Conservation (phyloP, 805 yeast species). For the Candida wancherniae region DNA sequence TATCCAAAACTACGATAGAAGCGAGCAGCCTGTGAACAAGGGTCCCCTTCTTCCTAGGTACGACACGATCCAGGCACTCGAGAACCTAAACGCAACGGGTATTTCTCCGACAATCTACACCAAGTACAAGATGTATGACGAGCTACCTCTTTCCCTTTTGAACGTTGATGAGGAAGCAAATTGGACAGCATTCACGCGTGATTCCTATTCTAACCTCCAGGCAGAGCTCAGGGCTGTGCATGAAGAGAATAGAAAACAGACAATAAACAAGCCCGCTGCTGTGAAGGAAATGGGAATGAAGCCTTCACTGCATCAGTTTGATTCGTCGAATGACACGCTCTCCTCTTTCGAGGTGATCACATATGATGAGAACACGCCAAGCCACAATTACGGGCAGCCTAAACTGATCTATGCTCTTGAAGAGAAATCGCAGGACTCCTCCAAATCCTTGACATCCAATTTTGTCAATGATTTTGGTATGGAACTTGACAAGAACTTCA, state of each 20-base stretch:
- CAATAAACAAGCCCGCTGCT: too few species aligned
- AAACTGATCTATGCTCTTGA: slow-evolving; percentile 3
- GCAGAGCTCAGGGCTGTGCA: slow-evolving; percentile 21
- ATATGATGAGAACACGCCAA: slow-evolving; percentile 1
- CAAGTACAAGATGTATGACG: slow-evolving; percentile 13
- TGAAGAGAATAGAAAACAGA: slow-evolving; percentile 16
- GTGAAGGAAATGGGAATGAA: slow-evolving; percentile 2
- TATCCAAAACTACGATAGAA: too few species aligned
- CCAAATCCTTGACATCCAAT: slow-evolving; percentile 25
- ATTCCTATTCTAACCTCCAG: slow-evolving; percentile 22
- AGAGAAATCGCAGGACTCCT: slow-evolving; percentile 15
- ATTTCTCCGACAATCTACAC: slow-evolving; percentile 7
- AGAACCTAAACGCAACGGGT: slow-evolving; percentile 5
- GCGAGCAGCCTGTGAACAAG: too few species aligned
- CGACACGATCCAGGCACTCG: slow-evolving; percentile 5
- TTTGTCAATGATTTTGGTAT: slow-evolving; percentile 25
- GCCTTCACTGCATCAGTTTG: slow-evolving; percentile 2
- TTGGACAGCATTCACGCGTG: slow-evolving; percentile 23
- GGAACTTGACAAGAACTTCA: slow-evolving; percentile 20
- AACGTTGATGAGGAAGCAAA: slow-evolving; percentile 19
- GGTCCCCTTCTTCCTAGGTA: slow-evolving; percentile 1
- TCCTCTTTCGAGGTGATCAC: slow-evolving; percentile 9
- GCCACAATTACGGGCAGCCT: neutral
- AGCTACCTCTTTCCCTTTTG: slow-evolving; percentile 14
- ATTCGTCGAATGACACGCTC: slow-evolving; percentile 6